Conservation (phyloP, 208 protist species). For the Trypanosoma rangeli region DNA sequence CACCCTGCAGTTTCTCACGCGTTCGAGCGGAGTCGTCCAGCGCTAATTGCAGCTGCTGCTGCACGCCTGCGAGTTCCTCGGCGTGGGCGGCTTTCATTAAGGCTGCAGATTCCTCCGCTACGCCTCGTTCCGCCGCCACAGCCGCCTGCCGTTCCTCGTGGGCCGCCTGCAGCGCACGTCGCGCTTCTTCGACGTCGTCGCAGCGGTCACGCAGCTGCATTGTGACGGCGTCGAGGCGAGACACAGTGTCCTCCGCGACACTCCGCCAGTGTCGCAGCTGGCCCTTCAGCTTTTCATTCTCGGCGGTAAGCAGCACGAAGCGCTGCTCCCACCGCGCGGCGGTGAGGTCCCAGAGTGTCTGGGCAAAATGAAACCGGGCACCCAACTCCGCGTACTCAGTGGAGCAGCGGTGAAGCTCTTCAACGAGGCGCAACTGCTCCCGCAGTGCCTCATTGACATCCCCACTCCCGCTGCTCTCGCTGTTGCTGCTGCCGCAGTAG, state of each 20-base stretch:
- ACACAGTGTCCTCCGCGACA: slow-evolving; percentile 23
- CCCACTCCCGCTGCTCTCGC: neutral
- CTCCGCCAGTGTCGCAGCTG: slow-evolving; percentile 43
- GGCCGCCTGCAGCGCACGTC: slow-evolving; percentile 24
- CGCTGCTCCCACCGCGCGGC: slow-evolving; percentile 38
- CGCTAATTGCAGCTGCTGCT: slow-evolving; percentile 25
- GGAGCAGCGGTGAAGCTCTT: slow-evolving; percentile 36
- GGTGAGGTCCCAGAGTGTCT: slow-evolving; percentile 35
- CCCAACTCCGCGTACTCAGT: slow-evolving; percentile 43
- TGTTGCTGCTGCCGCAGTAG: neutral
- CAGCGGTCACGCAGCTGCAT: slow-evolving; percentile 19
- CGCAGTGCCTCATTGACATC: slow-evolving; percentile 27
- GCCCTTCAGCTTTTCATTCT: slow-evolving; percentile 34
- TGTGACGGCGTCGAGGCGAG: neutral
- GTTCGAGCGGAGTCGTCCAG: slow-evolving; percentile 17
- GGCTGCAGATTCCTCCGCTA: slow-evolving; percentile 17
- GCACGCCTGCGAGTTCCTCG: slow-evolving; percentile 3
- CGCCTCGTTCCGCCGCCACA: slow-evolving; percentile 12
- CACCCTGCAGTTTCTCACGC: slow-evolving; percentile 9
- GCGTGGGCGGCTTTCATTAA: slow-evolving; percentile 20
- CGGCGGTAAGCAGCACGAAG: slow-evolving; percentile 31
- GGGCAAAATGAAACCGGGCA: slow-evolving; percentile 29
- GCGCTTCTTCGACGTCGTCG: slow-evolving; percentile 16
- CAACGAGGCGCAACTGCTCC: slow-evolving; percentile 58
- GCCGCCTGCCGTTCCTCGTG: neutral